phyloP scores from a whole-genome alignment of 306 rosid genomes.

The Rosa rugosa region DNA sequence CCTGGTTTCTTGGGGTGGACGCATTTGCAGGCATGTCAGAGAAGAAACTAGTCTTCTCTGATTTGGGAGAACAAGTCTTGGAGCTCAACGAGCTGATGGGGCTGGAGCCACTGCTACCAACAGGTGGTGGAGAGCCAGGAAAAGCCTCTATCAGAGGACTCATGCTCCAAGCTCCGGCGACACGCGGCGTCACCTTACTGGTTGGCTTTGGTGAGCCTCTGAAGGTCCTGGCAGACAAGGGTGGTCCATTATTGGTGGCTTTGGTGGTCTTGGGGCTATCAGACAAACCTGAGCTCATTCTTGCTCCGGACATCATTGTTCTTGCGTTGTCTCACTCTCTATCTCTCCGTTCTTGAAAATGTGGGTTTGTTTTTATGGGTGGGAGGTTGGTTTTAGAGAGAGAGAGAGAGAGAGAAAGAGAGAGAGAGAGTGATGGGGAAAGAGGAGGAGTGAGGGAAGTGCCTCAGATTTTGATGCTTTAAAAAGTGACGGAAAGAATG shows the following conservation, averaged over 20 bases:
- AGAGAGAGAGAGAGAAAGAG: constrained; percentile 11
- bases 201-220: not conserved
- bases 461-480: constrained; percentile 11
- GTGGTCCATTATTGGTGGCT: constrained; percentile 7
- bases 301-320: constrained; percentile 8
- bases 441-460: not conserved
- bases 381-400: not conserved
- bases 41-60: constrained; percentile 10
- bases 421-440: not conserved
- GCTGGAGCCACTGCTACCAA: constrained; percentile 30
- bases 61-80: constrained; percentile 4
- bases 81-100: constrained; percentile 25
- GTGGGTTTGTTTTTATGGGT: not conserved
- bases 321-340: not conserved
- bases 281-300: not conserved
- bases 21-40: constrained; percentile 30
- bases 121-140: constrained; percentile 45
- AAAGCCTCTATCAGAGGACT: constrained; percentile 37
- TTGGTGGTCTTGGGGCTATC: constrained; percentile 7
- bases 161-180: constrained; percentile 40
- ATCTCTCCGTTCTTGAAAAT: not conserved
- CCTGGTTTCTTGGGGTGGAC: constrained; percentile 53
- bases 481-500: constrained; percentile 3
- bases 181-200: not conserved
- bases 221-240: constrained; percentile 30